Evolutionary conservation across 2,329 filamentous ascomycete species (phyloP), one percentile per base, ranked within the genome.

Genomic region (Aotearoamyces nothofagi): DNA sequence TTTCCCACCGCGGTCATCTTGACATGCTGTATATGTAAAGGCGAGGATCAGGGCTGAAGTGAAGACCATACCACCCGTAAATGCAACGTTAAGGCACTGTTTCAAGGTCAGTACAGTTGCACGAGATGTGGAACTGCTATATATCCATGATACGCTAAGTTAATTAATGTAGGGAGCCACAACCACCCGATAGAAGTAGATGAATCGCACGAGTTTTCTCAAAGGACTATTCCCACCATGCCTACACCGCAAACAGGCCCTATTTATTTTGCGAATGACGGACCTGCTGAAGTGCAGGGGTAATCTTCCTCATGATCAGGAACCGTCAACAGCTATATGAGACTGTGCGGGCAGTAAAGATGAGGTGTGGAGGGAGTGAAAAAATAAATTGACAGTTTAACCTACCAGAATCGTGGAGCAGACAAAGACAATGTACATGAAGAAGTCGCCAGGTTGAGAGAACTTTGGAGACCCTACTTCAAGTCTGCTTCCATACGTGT

Each of bases 1-100:
- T 49, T 78, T 78, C 42, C 63, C 62, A 28, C 80, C 81, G 17
- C 80, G 73, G 49, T 87, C 80, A 45, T 93, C 86, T 52, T 93
- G 84, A 2, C 76, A 74, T 39, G 73, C 80, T 5, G 84, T 93
- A 51, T 94, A 94, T 41, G 61, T 63, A 47, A 93, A 66, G 22
- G 84, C 82, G 35, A 93, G 60, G 29, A 79, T 74, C 30, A 98
- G 63, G 9, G 78, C 78, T 43, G 56, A 52, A 11, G 66, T 55
- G 41, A 77, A 72, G 26, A 63, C 56, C 33, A 52, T 50, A 24
- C 58, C 55, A 29, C 61, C 58, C 11, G 42, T 43, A 15, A 75
- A 55, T 30, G 69, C 45, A 34, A 60, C 42, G 36, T 67, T 66
- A 29, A 69, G 45, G 29, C 55, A 48, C 68, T 74, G 46, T 32